Conservation (phyloP, 2,329 filamentous ascomycete species). For the Fusarium sp. region DNA sequence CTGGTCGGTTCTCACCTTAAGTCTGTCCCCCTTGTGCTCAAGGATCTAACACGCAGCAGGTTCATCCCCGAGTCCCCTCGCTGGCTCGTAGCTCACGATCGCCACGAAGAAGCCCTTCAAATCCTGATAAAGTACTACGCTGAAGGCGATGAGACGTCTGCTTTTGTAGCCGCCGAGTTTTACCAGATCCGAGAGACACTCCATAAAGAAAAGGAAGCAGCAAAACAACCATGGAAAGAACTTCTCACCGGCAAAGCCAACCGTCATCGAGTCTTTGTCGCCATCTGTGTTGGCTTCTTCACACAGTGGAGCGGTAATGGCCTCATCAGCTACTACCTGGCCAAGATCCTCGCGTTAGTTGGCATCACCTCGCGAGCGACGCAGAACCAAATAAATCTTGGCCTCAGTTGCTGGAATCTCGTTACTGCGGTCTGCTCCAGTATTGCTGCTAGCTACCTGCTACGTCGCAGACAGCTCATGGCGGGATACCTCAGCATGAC, state of each 20-base stretch:
- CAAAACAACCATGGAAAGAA: slow-evolving; percentile 18
- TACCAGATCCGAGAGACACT: slow-evolving; percentile 19
- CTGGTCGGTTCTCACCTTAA: neutral
- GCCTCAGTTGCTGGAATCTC: slow-evolving; percentile 40
- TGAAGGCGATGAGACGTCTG: slow-evolving; percentile 3
- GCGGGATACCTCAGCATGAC: slow-evolving; percentile 17
- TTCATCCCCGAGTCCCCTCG: slow-evolving; percentile 27
- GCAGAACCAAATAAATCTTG: slow-evolving; percentile 34
- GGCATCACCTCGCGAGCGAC: slow-evolving; percentile 52
- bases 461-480: slow-evolving; percentile 46
- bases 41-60: neutral
- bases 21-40: neutral
- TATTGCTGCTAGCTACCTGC: neutral
- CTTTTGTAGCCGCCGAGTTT: slow-evolving; percentile 16
- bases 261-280: slow-evolving; percentile 44
- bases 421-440: neutral
- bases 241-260: slow-evolving; percentile 42
- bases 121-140: slow-evolving; percentile 23
- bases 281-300: slow-evolving; percentile 43
- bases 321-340: slow-evolving; percentile 52
- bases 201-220: slow-evolving; percentile 19
- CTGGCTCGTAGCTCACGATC: slow-evolving; percentile 26
- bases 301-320: slow-evolving; percentile 44
- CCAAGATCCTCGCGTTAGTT: slow-evolving; percentile 51
- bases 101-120: slow-evolving; percentile 15